phyloP scores from a whole-genome alignment of 306 rosid species.

The Gastrolobium villosum region DNA sequence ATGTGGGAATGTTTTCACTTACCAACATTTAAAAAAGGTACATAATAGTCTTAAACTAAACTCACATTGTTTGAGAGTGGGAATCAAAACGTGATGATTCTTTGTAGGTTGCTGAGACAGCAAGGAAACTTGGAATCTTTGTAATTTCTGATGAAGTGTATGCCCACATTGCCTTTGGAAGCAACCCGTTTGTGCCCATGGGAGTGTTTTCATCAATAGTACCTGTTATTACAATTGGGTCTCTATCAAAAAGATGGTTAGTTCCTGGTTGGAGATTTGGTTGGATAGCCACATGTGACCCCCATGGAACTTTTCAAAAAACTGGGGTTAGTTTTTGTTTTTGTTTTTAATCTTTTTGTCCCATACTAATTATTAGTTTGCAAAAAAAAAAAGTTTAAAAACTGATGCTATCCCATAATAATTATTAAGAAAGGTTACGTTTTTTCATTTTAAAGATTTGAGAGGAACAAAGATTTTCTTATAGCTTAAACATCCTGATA shows the following conservation, averaged over 20 bases:
- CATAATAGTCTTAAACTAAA: slow-evolving; percentile 13
- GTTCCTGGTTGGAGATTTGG: slow-evolving; percentile 83
- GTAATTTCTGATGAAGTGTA: slow-evolving; percentile 78
- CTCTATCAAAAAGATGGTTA: slow-evolving; percentile 70
- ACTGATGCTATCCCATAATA: too few relatives aligned
- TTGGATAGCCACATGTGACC: slow-evolving; percentile 71
- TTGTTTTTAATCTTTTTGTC: not conserved
- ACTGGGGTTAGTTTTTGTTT: slow-evolving; percentile 58
- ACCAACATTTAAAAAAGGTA: slow-evolving; percentile 69
- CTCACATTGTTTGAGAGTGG: not conserved
- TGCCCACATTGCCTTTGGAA: slow-evolving; percentile 60
- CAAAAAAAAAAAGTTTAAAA: too few relatives aligned
- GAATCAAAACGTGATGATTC: slow-evolving; percentile 23
- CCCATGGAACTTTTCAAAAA: slow-evolving; percentile 55
- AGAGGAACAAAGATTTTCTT: too few relatives aligned
- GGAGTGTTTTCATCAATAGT: slow-evolving; percentile 62
- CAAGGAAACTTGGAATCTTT: slow-evolving; percentile 65
- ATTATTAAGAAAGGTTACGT: not conserved
- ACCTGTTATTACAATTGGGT: slow-evolving; percentile 73
- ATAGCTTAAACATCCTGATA: too few relatives aligned
- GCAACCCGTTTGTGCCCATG: slow-evolving; percentile 73
- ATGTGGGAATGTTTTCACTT: slow-evolving; percentile 69
- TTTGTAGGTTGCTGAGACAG: slow-evolving; percentile 68
- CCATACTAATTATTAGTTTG: too few relatives aligned
- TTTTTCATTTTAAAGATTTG: not conserved